Evolutionary conservation across 768 basidiomycete genomes (phyloP).

Genomic region (button mushroom (Agaricus bisporus)): DNA sequence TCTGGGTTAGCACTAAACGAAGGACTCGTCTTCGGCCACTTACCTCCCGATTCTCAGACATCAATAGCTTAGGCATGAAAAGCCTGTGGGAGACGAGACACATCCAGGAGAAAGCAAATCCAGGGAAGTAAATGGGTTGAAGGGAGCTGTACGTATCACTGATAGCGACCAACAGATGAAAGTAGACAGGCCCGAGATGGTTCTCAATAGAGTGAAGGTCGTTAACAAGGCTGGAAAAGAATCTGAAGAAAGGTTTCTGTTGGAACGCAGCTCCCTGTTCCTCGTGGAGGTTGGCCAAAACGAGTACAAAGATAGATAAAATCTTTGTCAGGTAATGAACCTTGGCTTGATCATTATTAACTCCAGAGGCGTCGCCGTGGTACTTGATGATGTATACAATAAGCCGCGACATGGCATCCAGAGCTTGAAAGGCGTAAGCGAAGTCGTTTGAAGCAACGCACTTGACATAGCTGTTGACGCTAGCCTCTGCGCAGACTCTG

Average conservation of each 20-base stretch:
- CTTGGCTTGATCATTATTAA: slow-evolving; percentile 92
- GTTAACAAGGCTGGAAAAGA: slow-evolving; percentile 94
- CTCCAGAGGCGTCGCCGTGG: slow-evolving; percentile 90
- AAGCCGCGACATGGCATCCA: slow-evolving; percentile 92
- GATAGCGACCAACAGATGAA: slow-evolving; percentile 80
- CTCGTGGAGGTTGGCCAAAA: slow-evolving; percentile 91
- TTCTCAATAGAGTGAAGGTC: slow-evolving; percentile 85
- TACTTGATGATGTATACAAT: slow-evolving; percentile 99
- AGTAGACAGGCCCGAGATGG: slow-evolving; percentile 84
- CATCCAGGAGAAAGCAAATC: slow-evolving; percentile 98
- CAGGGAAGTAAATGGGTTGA: slow-evolving; percentile 95
- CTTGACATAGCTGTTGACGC: slow-evolving; percentile 83
- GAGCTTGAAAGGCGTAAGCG: slow-evolving; percentile 79
- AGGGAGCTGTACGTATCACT: slow-evolving; percentile 94
- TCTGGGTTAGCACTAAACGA: slow-evolving; percentile 7
- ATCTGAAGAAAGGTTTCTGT: slow-evolving; percentile 96
- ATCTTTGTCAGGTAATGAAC: slow-evolving; percentile 97
- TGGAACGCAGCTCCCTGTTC: slow-evolving; percentile 89
- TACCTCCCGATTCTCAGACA: slow-evolving; percentile 86
- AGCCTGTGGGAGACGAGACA: slow-evolving; percentile 90
- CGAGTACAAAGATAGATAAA: slow-evolving; percentile 93
- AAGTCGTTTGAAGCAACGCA: slow-evolving; percentile 67
- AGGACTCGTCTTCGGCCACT: neutral
- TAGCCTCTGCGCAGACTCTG: slow-evolving; percentile 93
- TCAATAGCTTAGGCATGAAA: slow-evolving; percentile 94